Evolutionary conservation across 2,329 filamentous ascomycete genomes (phyloP).

Genomic region (Dothideomycetes sp.): DNA sequence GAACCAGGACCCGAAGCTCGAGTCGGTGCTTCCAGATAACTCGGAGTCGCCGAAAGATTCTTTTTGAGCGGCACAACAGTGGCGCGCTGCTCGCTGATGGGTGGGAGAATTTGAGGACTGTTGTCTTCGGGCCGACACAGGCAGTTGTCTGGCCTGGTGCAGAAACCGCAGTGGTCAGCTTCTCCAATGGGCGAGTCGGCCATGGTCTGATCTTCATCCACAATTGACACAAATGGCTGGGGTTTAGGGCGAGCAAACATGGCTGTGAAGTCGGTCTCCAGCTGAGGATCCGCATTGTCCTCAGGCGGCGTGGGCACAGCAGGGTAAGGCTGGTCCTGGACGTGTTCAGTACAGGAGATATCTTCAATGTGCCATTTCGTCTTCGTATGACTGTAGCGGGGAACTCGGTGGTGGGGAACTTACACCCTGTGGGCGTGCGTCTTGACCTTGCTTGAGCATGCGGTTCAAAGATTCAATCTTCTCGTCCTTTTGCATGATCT

Average conservation of each 20-base stretch:
- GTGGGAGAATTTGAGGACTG: conserved; percentile 4
- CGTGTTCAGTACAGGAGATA: background rate
- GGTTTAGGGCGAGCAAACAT: conserved; percentile 5
- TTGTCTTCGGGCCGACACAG: conserved; percentile 8
- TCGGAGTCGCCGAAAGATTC: conserved; percentile 1
- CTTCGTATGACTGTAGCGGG: too few relatives aligned
- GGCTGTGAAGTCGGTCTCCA: conserved; percentile 11
- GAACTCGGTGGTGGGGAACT: background rate
- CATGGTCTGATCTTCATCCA: background rate
- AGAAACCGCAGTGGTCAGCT: conserved; percentile 12
- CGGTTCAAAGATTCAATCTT: too few relatives aligned
- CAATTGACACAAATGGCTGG: background rate
- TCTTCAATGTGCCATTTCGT: too few relatives aligned
- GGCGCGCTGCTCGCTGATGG: conserved; percentile 3
- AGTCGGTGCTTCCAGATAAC: conserved; percentile 6
- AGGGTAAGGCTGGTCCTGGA: background rate
- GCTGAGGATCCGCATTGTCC: conserved; percentile 3
- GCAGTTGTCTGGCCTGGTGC: conserved; percentile 9
- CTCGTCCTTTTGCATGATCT: background rate
- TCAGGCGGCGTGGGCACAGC: conserved; percentile 7
- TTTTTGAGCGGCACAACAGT: background rate
- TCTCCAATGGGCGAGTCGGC: conserved; percentile 1
- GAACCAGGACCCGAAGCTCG: conserved; percentile 10
- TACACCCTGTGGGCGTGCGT: conserved; percentile 1
- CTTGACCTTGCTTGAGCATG: background rate